Conservation (phyloP, 768 basidiomycete species). For the Boletales sp. region DNA sequence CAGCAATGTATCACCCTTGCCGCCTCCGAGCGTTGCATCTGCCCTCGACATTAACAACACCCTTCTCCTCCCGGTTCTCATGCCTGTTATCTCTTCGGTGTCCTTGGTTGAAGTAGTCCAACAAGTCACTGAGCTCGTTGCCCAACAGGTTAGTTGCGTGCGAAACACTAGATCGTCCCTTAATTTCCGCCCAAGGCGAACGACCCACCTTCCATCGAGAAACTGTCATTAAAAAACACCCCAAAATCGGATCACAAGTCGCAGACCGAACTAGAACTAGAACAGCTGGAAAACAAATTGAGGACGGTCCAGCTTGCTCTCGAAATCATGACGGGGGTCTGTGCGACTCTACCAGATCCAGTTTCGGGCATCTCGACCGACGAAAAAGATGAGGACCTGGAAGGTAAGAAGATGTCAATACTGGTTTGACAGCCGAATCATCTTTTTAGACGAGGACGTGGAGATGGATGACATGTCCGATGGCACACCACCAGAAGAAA, state of each 20-base stretch:
- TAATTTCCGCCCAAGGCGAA: slow-evolving; percentile 34
- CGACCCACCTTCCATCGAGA: slow-evolving; percentile 49
- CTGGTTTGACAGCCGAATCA: slow-evolving; percentile 24
- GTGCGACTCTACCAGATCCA: slow-evolving; percentile 82
- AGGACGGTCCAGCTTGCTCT: slow-evolving; percentile 78
- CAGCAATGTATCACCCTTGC: slow-evolving; percentile 72
- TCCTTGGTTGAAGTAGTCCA: slow-evolving; percentile 50
- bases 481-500: slow-evolving; percentile 24
- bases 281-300: slow-evolving; percentile 65
- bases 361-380: slow-evolving; percentile 40
- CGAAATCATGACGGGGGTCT: slow-evolving; percentile 85
- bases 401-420: slow-evolving; percentile 25
- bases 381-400: slow-evolving; percentile 31
- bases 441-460: slow-evolving; percentile 41
- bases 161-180: background rate
- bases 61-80: slow-evolving; percentile 66
- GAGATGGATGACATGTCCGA: slow-evolving; percentile 34
- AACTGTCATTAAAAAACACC: slow-evolving; percentile 56
- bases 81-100: slow-evolving; percentile 59
- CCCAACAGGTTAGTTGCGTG: slow-evolving; percentile 41
- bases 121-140: slow-evolving; percentile 49
- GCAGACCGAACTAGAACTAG: slow-evolving; percentile 63
- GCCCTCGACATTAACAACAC: slow-evolving; percentile 68
- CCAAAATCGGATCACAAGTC: slow-evolving; percentile 79
- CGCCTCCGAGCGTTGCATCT: slow-evolving; percentile 60